A percentile compares a stretch with the other conserved stretches of the same genome.
Evolutionary conservation across 345 rosid species (phyloP).

Genomic region (Syzygium aqueum): DNA sequence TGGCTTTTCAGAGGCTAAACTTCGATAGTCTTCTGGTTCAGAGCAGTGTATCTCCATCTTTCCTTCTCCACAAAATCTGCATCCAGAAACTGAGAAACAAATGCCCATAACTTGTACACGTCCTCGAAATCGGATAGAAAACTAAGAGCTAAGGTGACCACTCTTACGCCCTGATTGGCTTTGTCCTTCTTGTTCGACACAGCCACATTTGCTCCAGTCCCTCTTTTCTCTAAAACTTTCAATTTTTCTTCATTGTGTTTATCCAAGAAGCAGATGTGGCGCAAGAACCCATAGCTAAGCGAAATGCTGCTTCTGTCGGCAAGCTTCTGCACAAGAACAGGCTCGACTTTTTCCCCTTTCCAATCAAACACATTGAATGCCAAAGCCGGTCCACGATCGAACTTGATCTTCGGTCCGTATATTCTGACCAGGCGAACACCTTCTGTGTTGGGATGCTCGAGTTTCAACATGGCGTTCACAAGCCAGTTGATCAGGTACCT

Average conservation of each 20-base stretch:
- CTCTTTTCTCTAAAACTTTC: constrained; percentile 36
- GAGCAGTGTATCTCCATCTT: constrained; percentile 59
- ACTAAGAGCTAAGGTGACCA: constrained; percentile 70
- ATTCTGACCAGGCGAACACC: constrained; percentile 49
- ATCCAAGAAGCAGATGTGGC: constrained; percentile 51
- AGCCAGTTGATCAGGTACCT: constrained; percentile 91
- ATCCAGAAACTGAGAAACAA: constrained; percentile 80
- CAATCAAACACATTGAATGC: constrained; percentile 79
- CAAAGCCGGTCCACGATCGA: constrained; percentile 80
- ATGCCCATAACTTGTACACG: constrained; percentile 69
- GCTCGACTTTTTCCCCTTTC: constrained; percentile 74
- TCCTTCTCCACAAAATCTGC: constrained; percentile 89
- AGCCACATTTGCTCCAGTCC: constrained; percentile 10
- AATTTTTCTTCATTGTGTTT: constrained; percentile 47
- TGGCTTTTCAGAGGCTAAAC: constrained; percentile 17
- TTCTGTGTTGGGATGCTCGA: constrained; percentile 58
- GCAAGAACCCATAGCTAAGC: constrained; percentile 58
- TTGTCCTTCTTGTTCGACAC: constrained; percentile 22
- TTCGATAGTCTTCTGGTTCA: constrained; percentile 55
- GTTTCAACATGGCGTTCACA: constrained; percentile 69
- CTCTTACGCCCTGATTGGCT: constrained; percentile 40
- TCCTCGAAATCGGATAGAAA: constrained; percentile 82
- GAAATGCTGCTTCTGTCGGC: constrained; percentile 72
- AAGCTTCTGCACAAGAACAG: constrained; percentile 77
- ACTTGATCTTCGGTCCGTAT: constrained; percentile 77